Base-by-base conservation (phyloP, 2,329 filamentous ascomycete species). In the Mollisiaceae sp. region DNA sequence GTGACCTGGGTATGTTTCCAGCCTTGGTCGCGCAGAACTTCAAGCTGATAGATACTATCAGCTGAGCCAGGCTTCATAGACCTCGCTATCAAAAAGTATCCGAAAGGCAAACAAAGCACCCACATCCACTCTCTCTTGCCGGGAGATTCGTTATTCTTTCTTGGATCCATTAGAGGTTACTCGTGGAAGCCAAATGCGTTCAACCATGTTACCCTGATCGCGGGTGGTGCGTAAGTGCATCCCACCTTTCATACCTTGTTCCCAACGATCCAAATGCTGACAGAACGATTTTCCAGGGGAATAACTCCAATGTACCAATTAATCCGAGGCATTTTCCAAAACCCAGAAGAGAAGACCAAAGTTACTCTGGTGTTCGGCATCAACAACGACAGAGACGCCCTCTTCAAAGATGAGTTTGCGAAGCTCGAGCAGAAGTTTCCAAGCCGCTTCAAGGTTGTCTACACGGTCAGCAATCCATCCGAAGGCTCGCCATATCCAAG, bases 291-390 rank as follows among this genome's bases (percentile, higher is more conserved):
- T 18, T 18, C 15, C 38, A 41, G 38, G 11, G 90, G 90, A 20
- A 91, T 93, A 69, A 92, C 89, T 0, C 90, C 90, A 0, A 83
- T 89, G 69, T 91, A 86, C 74, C 87, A 90, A 74, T 82, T 91
- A 1, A 80, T 85, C 1, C 84, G 82, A 58, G 86, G 86, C 1
- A 89, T 91, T 63, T 78, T 90, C n/a, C 76, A 79, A 54, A 85
- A 91, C 72, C 82, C 87, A 0, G 76, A 81, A 0, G 89, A 92
- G 70, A 80, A 79, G 65, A 92, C 90, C 1, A 82, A 81, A 61
- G 80, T 92, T 52, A 87, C 85, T 0, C 81, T 92, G 0, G 79
- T 92, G 0, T 90, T 87, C 72, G 89, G 89, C 39, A 87, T 87
- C 65, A 90, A 91, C 68, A 83, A 82, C 0, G 86, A 90, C 62